Conservation (phyloP, 208 protist species). For the Trichomonas vaginalis region DNA sequence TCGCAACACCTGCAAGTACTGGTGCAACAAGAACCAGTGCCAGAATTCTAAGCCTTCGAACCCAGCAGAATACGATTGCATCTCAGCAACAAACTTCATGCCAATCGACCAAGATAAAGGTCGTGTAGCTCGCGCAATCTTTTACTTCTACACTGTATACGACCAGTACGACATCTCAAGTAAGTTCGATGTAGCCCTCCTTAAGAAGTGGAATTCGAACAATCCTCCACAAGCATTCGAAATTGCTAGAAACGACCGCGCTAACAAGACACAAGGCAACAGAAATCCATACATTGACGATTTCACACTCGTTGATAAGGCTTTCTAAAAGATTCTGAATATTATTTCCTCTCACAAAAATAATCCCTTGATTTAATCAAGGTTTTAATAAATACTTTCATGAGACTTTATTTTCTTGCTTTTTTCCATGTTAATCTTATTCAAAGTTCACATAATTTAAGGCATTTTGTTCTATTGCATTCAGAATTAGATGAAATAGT, state of each 20-base stretch:
- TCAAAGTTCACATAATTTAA: no score
- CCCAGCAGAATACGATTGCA: background rate
- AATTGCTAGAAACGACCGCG: background rate
- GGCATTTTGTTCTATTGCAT: no score
- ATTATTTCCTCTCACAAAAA: no score
- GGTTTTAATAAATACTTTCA: no score
- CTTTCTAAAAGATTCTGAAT: background rate
- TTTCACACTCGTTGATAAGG: background rate
- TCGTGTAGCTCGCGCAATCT: background rate
- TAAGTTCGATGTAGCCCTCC: background rate
- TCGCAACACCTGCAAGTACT: background rate
- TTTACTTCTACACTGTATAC: background rate
- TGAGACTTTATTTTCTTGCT: no score
- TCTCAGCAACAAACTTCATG: background rate
- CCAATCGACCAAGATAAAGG: background rate
- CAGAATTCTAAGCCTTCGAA: background rate
- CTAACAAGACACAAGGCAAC: background rate
- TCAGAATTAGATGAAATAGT: no score
- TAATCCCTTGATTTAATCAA: no score
- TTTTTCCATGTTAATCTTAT: no score
- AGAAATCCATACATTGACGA: background rate
- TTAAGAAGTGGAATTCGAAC: background rate
- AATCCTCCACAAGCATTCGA: background rate
- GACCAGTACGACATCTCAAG: background rate
- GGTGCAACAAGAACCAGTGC: background rate